Percentiles rank a stretch among this genome's conserved stretches.
phyloP scores from a whole-genome alignment of 495 filamentous ascomycete genomes.

The Aspergillus haitiensis region DNA sequence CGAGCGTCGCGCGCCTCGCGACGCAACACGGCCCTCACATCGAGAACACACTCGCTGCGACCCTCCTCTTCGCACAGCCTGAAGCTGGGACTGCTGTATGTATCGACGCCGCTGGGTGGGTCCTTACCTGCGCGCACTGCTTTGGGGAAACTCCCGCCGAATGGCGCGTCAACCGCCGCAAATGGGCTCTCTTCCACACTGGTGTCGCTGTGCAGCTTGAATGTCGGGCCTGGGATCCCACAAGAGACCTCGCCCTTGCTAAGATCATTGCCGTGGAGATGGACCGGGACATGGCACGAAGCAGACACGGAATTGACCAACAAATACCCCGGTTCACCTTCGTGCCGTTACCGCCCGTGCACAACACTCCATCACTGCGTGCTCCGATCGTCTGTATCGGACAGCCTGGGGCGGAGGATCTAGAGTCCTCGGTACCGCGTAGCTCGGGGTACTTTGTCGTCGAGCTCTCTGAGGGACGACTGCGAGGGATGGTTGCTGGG shows the following conservation, averaged over 20 bases:
- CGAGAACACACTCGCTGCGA: conserved; percentile 1
- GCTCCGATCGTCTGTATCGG: conserved; percentile 10
- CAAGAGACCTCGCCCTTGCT: conserved; percentile 9
- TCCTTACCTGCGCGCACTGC: conserved; percentile 15
- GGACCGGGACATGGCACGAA: background rate
- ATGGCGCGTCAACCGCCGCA: conserved; percentile 2
- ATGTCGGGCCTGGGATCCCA: conserved; percentile 5
- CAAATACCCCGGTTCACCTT: background rate
- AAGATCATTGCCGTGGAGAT: background rate
- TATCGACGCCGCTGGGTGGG: conserved; percentile 2
- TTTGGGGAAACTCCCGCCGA: conserved; percentile 8
- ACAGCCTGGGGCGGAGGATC: conserved; percentile 13
- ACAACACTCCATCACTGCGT: background rate
- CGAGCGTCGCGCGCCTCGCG: background rate
- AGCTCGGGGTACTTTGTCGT: conserved; percentile 6
- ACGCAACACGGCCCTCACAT: background rate
- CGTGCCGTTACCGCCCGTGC: background rate
- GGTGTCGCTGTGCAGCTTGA: conserved; percentile 8
- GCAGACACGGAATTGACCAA: background rate
- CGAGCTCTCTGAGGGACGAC: conserved; percentile 7
- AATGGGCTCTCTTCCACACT: conserved; percentile 8
- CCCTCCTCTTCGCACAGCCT: conserved; percentile 9
- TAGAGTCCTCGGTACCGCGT: background rate
- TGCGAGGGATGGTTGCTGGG: conserved; percentile 6
- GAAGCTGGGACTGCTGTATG: conserved; percentile 15